These are phyloP conservation scores for Flammula alnicola DNA, from an alignment of 1,284 basidiomycete species.

Conservation along the genomic window DNA sequence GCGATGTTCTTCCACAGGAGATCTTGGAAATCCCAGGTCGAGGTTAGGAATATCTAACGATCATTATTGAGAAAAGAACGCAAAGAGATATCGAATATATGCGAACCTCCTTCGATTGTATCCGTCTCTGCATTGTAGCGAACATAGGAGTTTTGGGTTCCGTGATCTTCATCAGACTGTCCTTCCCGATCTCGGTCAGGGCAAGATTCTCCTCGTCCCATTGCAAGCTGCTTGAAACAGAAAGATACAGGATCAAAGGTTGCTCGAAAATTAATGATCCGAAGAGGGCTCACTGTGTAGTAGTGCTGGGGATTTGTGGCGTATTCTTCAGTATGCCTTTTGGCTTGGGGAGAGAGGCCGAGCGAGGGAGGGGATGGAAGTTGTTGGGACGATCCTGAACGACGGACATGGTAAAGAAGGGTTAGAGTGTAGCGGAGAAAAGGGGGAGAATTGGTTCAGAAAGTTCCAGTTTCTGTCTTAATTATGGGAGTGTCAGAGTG, in stretches of 20 bases:
- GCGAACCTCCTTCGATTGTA: constrained; percentile 77
- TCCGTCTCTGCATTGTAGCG: constrained; percentile 88
- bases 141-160: constrained; percentile 96
- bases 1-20: constrained; percentile 24
- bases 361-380: constrained; percentile 52
- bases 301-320: constrained; percentile 46
- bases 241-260: constrained; percentile 8
- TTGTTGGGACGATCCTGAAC: constrained; percentile 43
- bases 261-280: background rate
- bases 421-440: background rate
- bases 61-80: background rate
- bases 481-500: too few relatives aligned
- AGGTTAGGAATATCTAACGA: constrained; percentile 69
- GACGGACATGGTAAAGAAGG: constrained; percentile 28
- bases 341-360: constrained; percentile 68
- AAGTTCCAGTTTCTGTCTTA: constrained; percentile 8
- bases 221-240: constrained; percentile 59
- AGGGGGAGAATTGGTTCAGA: background rate
- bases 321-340: constrained; percentile 88
- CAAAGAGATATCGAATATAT: background rate
- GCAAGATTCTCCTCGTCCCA: constrained; percentile 95
- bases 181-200: constrained; percentile 88
- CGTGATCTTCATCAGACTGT: constrained; percentile 95
- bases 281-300: constrained; percentile 46
- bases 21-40: constrained; percentile 47